phyloP scores from a whole-genome alignment of 2,329 filamentous ascomycete species.

The Lachnellula subtilissima region DNA sequence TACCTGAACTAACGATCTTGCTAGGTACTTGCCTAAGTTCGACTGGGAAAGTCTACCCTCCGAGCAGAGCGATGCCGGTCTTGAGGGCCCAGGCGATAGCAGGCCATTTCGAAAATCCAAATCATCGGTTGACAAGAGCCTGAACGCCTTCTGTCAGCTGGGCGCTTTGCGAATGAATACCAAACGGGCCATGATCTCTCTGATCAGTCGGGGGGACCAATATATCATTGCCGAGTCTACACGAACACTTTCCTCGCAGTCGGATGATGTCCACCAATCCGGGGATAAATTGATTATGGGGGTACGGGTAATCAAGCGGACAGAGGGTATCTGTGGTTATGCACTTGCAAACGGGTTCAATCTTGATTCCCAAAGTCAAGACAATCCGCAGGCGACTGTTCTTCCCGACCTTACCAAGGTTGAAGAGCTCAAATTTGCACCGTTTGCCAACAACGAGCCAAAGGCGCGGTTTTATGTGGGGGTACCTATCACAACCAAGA shows the following conservation, averaged over 20 bases:
- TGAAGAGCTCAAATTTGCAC: conserved; percentile 4
- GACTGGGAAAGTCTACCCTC: background rate
- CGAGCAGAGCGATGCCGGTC: background rate
- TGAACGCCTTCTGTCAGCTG: conserved; percentile 41
- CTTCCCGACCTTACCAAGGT: conserved; percentile 13
- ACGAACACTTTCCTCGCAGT: conserved; percentile 1
- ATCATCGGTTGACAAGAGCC: conserved; percentile 32
- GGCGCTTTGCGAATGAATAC: conserved; percentile 40
- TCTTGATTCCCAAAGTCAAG: background rate
- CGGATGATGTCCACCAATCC: background rate
- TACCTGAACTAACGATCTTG: background rate
- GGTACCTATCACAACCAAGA: background rate
- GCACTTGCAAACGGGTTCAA: background rate
- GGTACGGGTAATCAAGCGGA: background rate
- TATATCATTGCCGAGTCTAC: conserved; percentile 12
- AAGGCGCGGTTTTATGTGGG: conserved; percentile 13
- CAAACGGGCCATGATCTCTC: conserved; percentile 40
- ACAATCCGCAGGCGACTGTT: conserved; percentile 6
- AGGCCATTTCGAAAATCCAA: background rate
- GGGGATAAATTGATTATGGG: background rate
- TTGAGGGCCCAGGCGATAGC: background rate
- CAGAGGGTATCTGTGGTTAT: background rate
- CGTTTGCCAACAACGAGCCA: conserved; percentile 19
- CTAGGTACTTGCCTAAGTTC: background rate
- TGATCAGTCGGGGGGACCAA: conserved; percentile 6